Evolutionary conservation across 352 stramenopile genomes (phyloP).

Genomic region (Phytophthora cryptogea): DNA sequence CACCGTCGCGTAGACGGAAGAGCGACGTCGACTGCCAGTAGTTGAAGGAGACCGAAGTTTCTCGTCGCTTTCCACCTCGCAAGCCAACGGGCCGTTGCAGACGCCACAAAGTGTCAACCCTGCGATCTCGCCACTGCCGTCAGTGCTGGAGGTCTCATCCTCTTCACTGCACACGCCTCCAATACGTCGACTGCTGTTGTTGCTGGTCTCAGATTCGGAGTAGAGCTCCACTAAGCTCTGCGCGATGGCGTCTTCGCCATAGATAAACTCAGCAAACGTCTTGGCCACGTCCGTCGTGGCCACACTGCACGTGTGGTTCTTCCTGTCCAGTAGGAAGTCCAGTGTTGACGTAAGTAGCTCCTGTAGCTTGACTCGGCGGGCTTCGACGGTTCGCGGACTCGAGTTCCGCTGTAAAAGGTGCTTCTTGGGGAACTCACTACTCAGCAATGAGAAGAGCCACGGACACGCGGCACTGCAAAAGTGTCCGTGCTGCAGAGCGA

Average conservation of each 20-base stretch:
- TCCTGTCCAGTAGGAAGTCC: slow-evolving; percentile 34
- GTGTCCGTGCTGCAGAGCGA: slow-evolving; percentile 37
- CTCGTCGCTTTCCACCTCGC: slow-evolving; percentile 3
- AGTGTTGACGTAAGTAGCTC: slow-evolving; percentile 20
- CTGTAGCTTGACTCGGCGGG: slow-evolving; percentile 20
- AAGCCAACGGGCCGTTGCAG: slow-evolving; percentile 24
- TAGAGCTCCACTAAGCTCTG: slow-evolving; percentile 27
- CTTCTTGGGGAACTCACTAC: slow-evolving; percentile 37
- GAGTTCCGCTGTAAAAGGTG: slow-evolving; percentile 34
- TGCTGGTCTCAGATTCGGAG: slow-evolving; percentile 10
- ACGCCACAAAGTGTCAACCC: slow-evolving; percentile 21
- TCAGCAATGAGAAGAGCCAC: slow-evolving; percentile 37
- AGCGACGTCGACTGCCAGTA: slow-evolving; percentile 9
- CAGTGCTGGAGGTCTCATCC: not conserved
- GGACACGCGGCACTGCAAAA: slow-evolving; percentile 36
- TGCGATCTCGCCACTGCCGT: not conserved
- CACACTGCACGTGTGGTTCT: slow-evolving; percentile 36
- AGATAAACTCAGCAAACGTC: slow-evolving; percentile 31
- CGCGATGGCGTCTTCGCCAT: slow-evolving; percentile 22
- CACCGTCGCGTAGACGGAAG: slow-evolving; percentile 31
- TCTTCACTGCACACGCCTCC: slow-evolving; percentile 5
- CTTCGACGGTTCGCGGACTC: slow-evolving; percentile 19
- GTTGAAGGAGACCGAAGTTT: not conserved
- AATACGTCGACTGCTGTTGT: slow-evolving; percentile 9
- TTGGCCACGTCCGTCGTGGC: slow-evolving; percentile 28